Evolutionary conservation across 2,329 filamentous ascomycete species (phyloP), one percentile per base, ranked within the genome.

Genomic region (Monosporascus sp.): DNA sequence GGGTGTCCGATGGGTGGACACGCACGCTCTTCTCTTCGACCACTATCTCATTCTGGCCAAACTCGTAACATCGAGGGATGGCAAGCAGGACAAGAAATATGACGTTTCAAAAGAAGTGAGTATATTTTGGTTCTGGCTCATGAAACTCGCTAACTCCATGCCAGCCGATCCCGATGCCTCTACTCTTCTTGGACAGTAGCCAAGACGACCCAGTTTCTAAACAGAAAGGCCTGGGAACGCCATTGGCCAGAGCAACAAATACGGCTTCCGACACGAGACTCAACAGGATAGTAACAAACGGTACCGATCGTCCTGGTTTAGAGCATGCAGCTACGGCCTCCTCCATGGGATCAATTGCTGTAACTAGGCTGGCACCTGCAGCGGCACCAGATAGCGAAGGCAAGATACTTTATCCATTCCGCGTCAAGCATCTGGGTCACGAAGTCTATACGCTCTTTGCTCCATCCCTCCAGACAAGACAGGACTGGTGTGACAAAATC

Each of bases 11-110:
- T 96, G 93, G 87, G 85, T 97, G 7, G 94, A 99, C 64, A 95
- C 90, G 0, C 91, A 97, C 68, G 91, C 90, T 2, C 81, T 99
- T 46, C 79, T 99, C 0, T 97, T 99, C 66, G 95, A 99, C 65
- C 92, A 99, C 71, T 99, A 97, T 69, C 80, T 99, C 38, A 92
- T 99, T 37, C 75, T 99, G 45, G 89, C 94, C 40, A 99, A 99
- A 75, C 79, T 90, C 7, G 78, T 86, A 3, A 77, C 80, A 11
- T 77, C 85, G 46, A 91, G 91, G 63, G 82, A 85, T 45, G 80
- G 84, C 45, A 83, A 82, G 48, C 82, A 81, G n/a, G 80, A 87
- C 51, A 94, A 88, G 72, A 91, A 89, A 63, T 99, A 94, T 62
- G 94, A 99, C 69, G 93, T 99, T 35, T 97, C 92, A 1, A 92